Evolutionary conservation across 768 basidiomycete species (phyloP).

Genomic region (Krasilnikovozyma curviuscula): DNA sequence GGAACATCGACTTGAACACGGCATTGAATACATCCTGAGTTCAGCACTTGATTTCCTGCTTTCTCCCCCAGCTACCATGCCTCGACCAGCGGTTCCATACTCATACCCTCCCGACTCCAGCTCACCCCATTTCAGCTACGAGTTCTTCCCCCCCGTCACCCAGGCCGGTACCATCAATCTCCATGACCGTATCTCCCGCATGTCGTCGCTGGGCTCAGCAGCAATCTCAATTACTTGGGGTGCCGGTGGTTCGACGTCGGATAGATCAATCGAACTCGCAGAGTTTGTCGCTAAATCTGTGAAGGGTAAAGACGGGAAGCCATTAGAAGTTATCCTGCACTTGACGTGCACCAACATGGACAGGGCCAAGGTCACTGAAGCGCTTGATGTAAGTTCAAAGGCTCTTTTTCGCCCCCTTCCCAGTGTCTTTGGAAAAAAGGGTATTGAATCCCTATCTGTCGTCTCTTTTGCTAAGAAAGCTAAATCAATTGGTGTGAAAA

Average conservation of each 20-base stretch:
- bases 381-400: conserved; percentile 18
- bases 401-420: background rate
- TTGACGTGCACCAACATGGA: conserved; percentile 8
- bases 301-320: conserved; percentile 38
- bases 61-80: too few species aligned
- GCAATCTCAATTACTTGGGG: conserved; percentile 95
- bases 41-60: too few species aligned
- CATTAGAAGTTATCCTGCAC: background rate
- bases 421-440: background rate
- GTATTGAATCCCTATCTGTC: background rate
- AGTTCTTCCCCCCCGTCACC: conserved; percentile 13
- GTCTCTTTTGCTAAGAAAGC: conserved; percentile 34
- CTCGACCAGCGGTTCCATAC: too few species aligned
- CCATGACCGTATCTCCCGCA: conserved; percentile 60
- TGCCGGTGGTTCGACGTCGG: conserved; percentile 79
- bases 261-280: conserved; percentile 71
- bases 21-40: too few species aligned
- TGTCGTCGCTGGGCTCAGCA: conserved; percentile 38
- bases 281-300: conserved; percentile 4
- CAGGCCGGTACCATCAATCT: conserved; percentile 37
- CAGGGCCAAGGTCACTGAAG: conserved; percentile 19
- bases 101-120: too few species aligned
- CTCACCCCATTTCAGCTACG: conserved; percentile 7
- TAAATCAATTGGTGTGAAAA: conserved; percentile 63
- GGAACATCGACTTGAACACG: too few species aligned